phyloP scores from a whole-genome alignment of 2,329 filamentous ascomycete species.

The Ramularia collo-cygni region DNA sequence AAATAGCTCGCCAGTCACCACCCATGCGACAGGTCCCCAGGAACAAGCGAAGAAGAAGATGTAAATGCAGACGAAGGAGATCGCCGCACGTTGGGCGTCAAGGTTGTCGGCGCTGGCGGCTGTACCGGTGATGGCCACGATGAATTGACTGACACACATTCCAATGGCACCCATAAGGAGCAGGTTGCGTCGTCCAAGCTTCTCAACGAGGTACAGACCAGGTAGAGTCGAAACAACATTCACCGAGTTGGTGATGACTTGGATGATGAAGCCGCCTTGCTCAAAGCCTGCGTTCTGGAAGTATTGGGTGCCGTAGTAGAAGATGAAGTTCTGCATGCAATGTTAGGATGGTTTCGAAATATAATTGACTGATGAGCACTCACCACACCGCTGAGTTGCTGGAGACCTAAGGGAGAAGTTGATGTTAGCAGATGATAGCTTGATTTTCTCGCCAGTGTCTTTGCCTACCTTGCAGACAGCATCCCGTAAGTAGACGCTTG shows the following conservation, averaged over 20 bases:
- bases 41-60: too few relatives aligned
- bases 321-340: conserved; percentile 70
- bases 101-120: too few relatives aligned
- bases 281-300: conserved; percentile 71
- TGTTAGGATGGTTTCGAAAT: conserved; percentile 41
- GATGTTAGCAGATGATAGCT: conserved; percentile 44
- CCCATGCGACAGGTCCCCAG: conserved; percentile 56
- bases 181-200: conserved; percentile 68
- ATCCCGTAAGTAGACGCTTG: too few relatives aligned
- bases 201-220: conserved; percentile 80
- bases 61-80: too few relatives aligned
- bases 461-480: too few relatives aligned
- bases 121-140: conserved; percentile 62
- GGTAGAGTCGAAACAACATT: conserved; percentile 78
- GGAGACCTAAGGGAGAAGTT: conserved; percentile 38
- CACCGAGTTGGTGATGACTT: conserved; percentile 76
- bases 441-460: conserved; percentile 34
- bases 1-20: conserved; percentile 35
- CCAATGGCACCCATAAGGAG: conserved; percentile 69
- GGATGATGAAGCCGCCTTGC: conserved; percentile 70
- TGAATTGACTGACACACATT: conserved; percentile 80
- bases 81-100: too few relatives aligned
- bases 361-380: too few relatives aligned
- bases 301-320: conserved; percentile 67
- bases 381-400: too few relatives aligned